Evolutionary conservation across 345 rosid species (phyloP), one percentile per base, ranked within the genome.

Genomic region (Corymbia maculata): DNA sequence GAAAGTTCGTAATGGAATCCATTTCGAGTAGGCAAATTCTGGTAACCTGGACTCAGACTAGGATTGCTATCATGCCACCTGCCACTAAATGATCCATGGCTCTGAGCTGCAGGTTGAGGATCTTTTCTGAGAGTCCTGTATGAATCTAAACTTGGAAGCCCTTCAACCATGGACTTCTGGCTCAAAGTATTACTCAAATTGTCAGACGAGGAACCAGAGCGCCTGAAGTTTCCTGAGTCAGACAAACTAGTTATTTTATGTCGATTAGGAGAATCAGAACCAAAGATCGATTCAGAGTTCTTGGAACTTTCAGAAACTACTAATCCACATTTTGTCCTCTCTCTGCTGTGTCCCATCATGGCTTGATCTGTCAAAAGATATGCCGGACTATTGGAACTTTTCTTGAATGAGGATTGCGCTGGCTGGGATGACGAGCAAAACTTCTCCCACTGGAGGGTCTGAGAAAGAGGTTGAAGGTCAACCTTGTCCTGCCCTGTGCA

Each of bases 121-220:
- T 88, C 92, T 90, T 91, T 91, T 91, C 90, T 92, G 90, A 89
- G 88, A 79, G 94, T 85, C 53, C 93, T 93, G 51, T 95, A 91
- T 24, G 94, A 92, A 89, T 89, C 93, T 88, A 93, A 88, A 93
- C 85, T 91, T 11, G 95, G 93, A 86, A 84, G 93, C 64, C 87
- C 53, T 90, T 94, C 97, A 89, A 53, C 93, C 30, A 93, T 64
- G 21, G 95, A 86, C 90, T 88, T 95, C 93, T 94, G 97, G 92
- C 87, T 93, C 90, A 94, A 91, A 92, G 92, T 91, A 90, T 88
- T 88, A 87, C 87, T 88, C 90, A 91, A 91, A 82, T 93, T 95
- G 79, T 94, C 96, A 92, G 94, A 93, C 90, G 95, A 87, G 79
- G 94, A 91, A 92, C 90, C 91, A 80, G 95, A 92, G 80, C 89